Base-by-base conservation (phyloP, 345 rosid genomes). In the Bretschneidera sinensis region DNA sequence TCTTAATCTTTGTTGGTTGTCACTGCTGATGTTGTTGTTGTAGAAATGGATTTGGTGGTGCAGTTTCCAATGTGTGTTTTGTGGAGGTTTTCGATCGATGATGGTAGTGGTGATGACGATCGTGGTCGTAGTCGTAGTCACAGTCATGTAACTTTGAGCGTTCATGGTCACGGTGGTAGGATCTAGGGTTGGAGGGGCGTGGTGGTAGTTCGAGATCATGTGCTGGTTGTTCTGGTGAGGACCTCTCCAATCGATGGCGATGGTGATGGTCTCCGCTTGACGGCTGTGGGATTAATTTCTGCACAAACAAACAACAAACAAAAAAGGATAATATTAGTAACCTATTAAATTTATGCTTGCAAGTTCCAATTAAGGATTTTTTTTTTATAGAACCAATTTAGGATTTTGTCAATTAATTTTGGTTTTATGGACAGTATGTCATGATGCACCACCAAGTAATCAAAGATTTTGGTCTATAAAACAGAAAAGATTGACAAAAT, bases 171-270 rank as follows among this genome's bases (percentile, higher is more conserved):
- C 62, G 71, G 0, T 76, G 77, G 15, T 77, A 85, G 1, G 92
- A 57, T 65, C 85, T 89, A 52, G 96, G 77, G 67, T 87, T 89
- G 51, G 78, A 68, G 10, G 84, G 78, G 8, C 83, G 89, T 0
- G 80, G 78, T 1, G 81, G 85, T 2, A 85, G 81, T 23, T 61
- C 78, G n/a, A 60, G 62, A 57, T 74, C 77, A 19, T 73, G 79
- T 5, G 68, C 25, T 1, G 81, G 59, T 15, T 67, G 90, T 3
- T 73, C 82, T 4, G 78, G 84, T 0, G 97, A 70, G 4, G 70
- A 39, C 63, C 83, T 79, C 65, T 84, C 86, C 0, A 85, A 55
- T 43, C 82, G 78, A 51, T 70, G 76, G 11, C 85, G 81, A 57
- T 70, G 82, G 13, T 76, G 81, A 48, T 63, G 74, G 48, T 79